Conservation (phyloP, 768 basidiomycete genomes). For the Serendipita sp. region DNA sequence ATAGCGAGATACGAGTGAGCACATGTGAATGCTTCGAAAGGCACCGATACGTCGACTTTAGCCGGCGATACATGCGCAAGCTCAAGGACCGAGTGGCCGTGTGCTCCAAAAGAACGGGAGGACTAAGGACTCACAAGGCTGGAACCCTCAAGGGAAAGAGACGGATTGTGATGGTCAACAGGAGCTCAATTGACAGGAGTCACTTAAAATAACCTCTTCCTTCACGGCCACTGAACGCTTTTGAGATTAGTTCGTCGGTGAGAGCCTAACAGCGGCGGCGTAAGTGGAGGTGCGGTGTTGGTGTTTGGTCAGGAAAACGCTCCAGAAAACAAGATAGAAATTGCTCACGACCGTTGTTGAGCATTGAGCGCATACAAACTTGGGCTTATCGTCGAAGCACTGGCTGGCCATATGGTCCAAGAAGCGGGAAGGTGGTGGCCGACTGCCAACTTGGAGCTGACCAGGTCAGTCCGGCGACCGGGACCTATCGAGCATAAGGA, state of each 20-base stretch:
- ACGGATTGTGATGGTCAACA: background rate
- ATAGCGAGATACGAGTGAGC: background rate
- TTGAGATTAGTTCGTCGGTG: background rate
- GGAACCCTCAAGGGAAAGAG: background rate
- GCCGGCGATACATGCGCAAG: background rate
- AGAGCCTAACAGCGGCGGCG: background rate
- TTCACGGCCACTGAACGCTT: constrained; percentile 5
- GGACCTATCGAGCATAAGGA: background rate
- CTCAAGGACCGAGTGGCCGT: background rate
- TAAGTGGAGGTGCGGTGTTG: background rate
- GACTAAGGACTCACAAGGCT: background rate
- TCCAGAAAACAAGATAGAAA: background rate
- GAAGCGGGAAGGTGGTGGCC: background rate
- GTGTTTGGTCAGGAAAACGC: background rate
- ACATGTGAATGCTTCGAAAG: background rate
- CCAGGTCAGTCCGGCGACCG: background rate
- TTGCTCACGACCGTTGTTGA: background rate
- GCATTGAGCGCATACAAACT: constrained; percentile 1
- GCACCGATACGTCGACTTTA: no score
- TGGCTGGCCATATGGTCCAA: background rate
- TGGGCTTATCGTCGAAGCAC: constrained; percentile 4
- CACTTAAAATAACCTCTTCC: background rate
- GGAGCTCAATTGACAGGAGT: background rate
- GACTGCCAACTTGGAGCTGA: background rate
- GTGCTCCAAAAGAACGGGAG: background rate